phyloP scores from a whole-genome alignment of 1,284 basidiomycete genomes.

The Sanghuangporus baumii region DNA sequence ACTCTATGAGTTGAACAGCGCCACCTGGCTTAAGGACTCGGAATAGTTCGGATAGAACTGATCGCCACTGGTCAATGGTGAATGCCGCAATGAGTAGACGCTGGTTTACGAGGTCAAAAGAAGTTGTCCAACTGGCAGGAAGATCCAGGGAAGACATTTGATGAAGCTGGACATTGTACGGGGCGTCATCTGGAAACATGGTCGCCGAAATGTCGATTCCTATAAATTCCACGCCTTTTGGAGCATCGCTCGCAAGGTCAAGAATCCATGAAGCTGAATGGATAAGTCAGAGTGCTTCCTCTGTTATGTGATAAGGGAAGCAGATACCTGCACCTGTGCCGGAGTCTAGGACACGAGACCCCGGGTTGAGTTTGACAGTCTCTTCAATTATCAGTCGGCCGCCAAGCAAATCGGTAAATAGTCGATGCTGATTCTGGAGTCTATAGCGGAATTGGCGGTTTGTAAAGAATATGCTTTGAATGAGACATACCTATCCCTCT shows the following conservation, averaged over 20 bases:
- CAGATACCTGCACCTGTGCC: slow-evolving; percentile 4
- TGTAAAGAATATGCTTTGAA: not conserved
- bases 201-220: slow-evolving; percentile 7
- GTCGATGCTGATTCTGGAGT: slow-evolving; percentile 1
- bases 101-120: slow-evolving; percentile 29
- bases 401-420: not conserved
- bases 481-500: not conserved
- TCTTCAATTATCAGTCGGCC: slow-evolving; percentile 6
- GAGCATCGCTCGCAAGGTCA: slow-evolving; percentile 5
- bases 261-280: slow-evolving; percentile 12
- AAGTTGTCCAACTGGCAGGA: slow-evolving; percentile 21
- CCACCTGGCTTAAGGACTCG: slow-evolving; percentile 29
- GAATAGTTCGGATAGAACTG: slow-evolving; percentile 24
- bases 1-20: slow-evolving; percentile 27
- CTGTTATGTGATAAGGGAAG: not conserved
- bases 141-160: slow-evolving; percentile 2
- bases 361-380: not conserved
- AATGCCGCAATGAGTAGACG: slow-evolving; percentile 28
- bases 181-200: slow-evolving; percentile 2
- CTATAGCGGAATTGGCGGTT: not conserved
- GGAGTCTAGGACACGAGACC: not conserved
- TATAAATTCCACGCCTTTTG: not conserved
- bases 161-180: slow-evolving; percentile 10
- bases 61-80: slow-evolving; percentile 25
- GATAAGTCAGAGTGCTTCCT: not conserved